phyloP scores from a whole-genome alignment of 2,329 filamentous ascomycete genomes.

The Sclerotiophoma versabilis region DNA sequence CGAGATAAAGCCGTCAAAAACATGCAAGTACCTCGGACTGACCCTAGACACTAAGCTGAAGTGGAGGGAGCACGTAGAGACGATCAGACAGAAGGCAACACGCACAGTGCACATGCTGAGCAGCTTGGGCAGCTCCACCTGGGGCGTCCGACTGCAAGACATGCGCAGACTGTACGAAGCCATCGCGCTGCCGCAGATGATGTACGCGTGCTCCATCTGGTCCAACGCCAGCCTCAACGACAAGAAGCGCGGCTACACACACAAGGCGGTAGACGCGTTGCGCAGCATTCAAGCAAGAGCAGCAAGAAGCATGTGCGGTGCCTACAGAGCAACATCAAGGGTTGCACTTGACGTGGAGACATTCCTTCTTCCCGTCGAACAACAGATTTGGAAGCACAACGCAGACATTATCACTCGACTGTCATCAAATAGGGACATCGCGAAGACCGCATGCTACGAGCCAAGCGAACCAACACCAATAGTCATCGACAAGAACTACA shows the following conservation, averaged over 20 bases:
- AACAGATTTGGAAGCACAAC: conserved; percentile 28
- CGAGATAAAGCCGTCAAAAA: conserved; percentile 16
- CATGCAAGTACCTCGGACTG: conserved; percentile 10
- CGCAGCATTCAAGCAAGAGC: conserved; percentile 29
- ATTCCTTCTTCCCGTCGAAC: conserved; percentile 21
- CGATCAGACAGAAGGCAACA: neutral
- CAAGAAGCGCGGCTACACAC: conserved; percentile 21
- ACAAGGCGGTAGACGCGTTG: conserved; percentile 20
- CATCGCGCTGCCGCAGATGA: conserved; percentile 38
- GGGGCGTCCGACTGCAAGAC: conserved; percentile 22
- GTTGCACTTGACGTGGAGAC: conserved; percentile 29
- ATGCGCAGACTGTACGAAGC: conserved; percentile 36
- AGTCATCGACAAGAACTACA: neutral
- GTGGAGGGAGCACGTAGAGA: neutral
- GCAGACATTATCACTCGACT: conserved; percentile 14
- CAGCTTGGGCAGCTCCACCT: conserved; percentile 21
- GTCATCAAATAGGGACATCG: neutral
- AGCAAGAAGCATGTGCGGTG: conserved; percentile 28
- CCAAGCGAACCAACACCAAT: neutral
- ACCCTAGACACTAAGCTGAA: neutral
- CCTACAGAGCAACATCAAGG: conserved; percentile 30
- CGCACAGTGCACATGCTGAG: conserved; percentile 8
- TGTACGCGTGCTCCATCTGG: conserved; percentile 41
- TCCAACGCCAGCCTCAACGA: conserved; percentile 21
- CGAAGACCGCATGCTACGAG: neutral